Base-by-base conservation (phyloP, 2,329 filamentous ascomycete species). In the Phyllosticta paracitricarpa region DNA sequence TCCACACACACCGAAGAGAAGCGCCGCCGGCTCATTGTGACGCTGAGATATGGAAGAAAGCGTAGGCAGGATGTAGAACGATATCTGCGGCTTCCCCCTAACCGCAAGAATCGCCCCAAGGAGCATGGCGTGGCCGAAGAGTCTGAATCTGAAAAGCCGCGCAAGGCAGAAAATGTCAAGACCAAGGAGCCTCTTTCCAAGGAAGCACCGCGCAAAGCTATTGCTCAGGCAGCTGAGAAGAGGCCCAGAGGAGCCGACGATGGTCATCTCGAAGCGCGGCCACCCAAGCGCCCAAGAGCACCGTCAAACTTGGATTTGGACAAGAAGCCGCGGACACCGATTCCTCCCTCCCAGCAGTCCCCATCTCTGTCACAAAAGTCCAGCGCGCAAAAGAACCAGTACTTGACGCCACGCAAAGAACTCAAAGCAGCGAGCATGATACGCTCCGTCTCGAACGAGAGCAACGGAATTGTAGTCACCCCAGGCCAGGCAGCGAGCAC, bases 1-100 rank as follows among this genome's bases (percentile, higher is more conserved):
- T n/a, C 56, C 24, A 58, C 48, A 40, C 1, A 25, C 9, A 7
- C 51, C 4, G 28, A 58, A 12, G 60, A 62, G 3, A 72, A 68
- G 63, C 60, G 63, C 48, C 56, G 55, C n/a, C 72, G 68, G 60
- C 71, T 79, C 40, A 70, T 82, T 54, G 76, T 82, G 26, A 80
- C 74, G 64, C 68, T 83, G 51, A 81, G 76, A 63, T 83, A 82
- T 66, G 78, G 79, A 17, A 81, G 78, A 66, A 69, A 75, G 51
- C 78, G 79, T 66, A 71, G 72, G 52, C 76, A 76, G 59, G 75
- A 76, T n/a, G 75, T 83, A 33, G 76, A 78, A 30, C 65, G 69
- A 26, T 62, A 72, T 12, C 67, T 76, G 54, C 67, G 66, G 10
- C 64, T 75, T 8, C 71, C 72, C 5, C 66, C 72, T 0, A 58